phyloP scores from a whole-genome alignment of 1,139 yeast species.

The Hansenula sp. region DNA sequence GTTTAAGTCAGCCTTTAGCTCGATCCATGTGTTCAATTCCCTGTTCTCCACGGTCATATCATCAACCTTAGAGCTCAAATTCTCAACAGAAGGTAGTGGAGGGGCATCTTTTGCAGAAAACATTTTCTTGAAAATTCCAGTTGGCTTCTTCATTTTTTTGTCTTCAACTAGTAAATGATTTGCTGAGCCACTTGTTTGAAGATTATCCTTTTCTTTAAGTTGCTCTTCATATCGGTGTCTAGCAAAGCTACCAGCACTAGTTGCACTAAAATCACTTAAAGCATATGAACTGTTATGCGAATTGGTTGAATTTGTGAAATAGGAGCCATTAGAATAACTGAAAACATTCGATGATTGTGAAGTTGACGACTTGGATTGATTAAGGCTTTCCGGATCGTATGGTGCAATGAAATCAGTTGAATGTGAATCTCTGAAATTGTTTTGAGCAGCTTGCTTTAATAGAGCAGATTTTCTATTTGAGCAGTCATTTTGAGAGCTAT shows the following conservation, averaged over 20 bases:
- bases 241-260: constrained; percentile 82
- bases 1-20: constrained; percentile 56
- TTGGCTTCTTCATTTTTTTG: constrained; percentile 13
- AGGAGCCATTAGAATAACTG: constrained; percentile 25
- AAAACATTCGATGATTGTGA: constrained; percentile 22
- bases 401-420: constrained; percentile 21
- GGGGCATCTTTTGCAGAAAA: constrained; percentile 22
- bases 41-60: constrained; percentile 12
- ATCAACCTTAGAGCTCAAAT: constrained; percentile 6
- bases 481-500: constrained; percentile 1
- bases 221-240: constrained; percentile 61
- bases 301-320: constrained; percentile 21
- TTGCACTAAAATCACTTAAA: constrained; percentile 72
- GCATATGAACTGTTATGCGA: constrained; percentile 33
- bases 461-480: constrained; percentile 3
- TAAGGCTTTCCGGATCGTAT: constrained; percentile 25
- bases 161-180: constrained; percentile 20
- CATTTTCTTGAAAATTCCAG: constrained; percentile 13
- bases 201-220: constrained; percentile 19
- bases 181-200: constrained; percentile 22
- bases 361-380: constrained; percentile 21
- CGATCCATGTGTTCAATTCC: constrained; percentile 38
- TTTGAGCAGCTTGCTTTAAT: constrained; percentile 10
- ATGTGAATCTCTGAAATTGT: constrained; percentile 5
- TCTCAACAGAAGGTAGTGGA: constrained; percentile 24